Evolutionary conservation across 1,284 basidiomycete genomes (phyloP), one percentile per base, ranked within the genome.

Genomic region (Naganishia albida): DNA sequence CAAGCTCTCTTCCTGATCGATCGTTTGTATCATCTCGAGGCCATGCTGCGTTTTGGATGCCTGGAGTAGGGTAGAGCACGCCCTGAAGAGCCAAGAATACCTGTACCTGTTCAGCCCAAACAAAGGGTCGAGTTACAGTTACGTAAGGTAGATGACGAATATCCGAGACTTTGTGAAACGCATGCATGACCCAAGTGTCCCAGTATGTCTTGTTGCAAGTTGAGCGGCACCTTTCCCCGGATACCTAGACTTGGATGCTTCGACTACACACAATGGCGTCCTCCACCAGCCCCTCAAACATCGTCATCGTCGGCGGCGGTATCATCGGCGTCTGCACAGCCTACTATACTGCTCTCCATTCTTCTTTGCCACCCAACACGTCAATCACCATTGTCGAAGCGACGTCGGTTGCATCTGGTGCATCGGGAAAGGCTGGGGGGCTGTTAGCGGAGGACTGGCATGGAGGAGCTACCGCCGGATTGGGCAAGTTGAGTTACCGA

Each of bases 371-470:
- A 12, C 48, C 71, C 49, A 46, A 46, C 38, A 43, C 59, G 6
- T 89, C 82, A 30, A 74, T 82, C 62, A 81, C 80, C 1, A 75
- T 97, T 7, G 76, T 96, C 56, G 93, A 97, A 78, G 88, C 90
- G 2, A 90, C 88, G 0, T 75, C 72, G 6, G 77, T 85, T 15
- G 85, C 84, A 0, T 79, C 82, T 7, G 85, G 78, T 0, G 91
- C 93, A 0, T 90, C 87, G 0, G 93, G 93, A 6, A 95, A 95
- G 75, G 89, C 91, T 0, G 93, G 92, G 2, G 93, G 93, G 0
- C 86, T 97, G n/a, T 83, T 97, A 25, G 92, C 93, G 0, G 83
- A 85, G 63, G 88, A 92, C 73, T 88, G 87, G 87, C 85, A 86
- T 73, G 78, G 80, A 2, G 74, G 75, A 26, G 77, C 81, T 13